phyloP scores from a whole-genome alignment of 2,329 filamentous ascomycete genomes.

The Chrysoporthe deuterocubensis region DNA sequence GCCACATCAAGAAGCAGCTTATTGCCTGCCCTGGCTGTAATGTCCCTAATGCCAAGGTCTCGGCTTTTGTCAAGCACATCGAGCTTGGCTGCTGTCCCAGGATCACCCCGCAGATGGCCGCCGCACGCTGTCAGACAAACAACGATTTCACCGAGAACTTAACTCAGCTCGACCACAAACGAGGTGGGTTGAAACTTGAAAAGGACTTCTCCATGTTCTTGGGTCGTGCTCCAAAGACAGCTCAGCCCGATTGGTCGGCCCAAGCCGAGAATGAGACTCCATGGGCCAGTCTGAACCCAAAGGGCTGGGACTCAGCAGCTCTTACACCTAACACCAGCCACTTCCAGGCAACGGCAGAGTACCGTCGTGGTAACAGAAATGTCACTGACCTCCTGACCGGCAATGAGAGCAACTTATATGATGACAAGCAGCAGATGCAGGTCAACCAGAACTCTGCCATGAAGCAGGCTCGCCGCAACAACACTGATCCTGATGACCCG shows the following conservation, averaged over 20 bases:
- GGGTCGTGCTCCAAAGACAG: background rate
- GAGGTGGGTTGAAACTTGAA: background rate
- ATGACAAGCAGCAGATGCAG: constrained; percentile 28
- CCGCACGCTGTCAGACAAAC: constrained; percentile 35
- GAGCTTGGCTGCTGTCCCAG: constrained; percentile 45
- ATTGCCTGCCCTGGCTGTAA: constrained; percentile 54
- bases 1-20: constrained; percentile 45
- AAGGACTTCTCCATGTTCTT: constrained; percentile 23
- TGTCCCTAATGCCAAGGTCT: constrained; percentile 42
- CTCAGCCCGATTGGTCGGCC: background rate
- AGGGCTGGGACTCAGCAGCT: constrained; percentile 1
- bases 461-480: background rate
- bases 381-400: constrained; percentile 28
- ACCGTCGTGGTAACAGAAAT: constrained; percentile 29
- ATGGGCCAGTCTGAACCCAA: constrained; percentile 19
- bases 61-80: constrained; percentile 49
- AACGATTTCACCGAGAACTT: constrained; percentile 41
- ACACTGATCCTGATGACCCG: constrained; percentile 45
- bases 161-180: constrained; percentile 27
- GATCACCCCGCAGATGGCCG: constrained; percentile 34
- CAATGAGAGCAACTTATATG: constrained; percentile 27
- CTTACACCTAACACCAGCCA: background rate
- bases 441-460: constrained; percentile 2
- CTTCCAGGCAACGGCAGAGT: constrained; percentile 22
- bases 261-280: background rate